These are phyloP conservation scores for Eremomyces bilateralis DNA, from an alignment of 495 filamentous ascomycete species.

Conservation along the genomic window DNA sequence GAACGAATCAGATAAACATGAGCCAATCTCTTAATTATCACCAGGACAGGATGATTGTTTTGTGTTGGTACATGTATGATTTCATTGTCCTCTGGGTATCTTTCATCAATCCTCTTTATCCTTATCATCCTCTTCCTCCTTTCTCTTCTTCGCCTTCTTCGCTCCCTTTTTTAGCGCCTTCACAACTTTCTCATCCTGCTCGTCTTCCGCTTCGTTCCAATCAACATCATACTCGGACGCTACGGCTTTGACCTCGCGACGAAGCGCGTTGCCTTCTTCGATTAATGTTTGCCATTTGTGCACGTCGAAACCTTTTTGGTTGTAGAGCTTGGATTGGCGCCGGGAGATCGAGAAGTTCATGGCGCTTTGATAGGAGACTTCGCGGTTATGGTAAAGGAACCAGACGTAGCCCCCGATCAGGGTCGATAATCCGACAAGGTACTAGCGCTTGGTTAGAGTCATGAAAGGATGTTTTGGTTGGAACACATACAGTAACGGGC, in stretches of 20 bases:
- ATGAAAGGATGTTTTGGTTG: background rate
- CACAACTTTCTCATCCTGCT: constrained; percentile 50
- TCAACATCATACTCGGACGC: constrained; percentile 85
- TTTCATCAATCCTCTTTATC: constrained; percentile 14
- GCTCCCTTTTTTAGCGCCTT: constrained; percentile 44
- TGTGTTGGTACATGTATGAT: constrained; percentile 14
- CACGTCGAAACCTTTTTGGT: constrained; percentile 49
- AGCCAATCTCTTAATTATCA: no score
- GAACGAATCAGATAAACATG: no score
- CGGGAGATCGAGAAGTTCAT: constrained; percentile 67
- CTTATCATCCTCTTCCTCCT: constrained; percentile 19
- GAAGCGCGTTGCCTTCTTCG: constrained; percentile 58
- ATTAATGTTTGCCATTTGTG: constrained; percentile 56
- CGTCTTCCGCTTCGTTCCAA: constrained; percentile 69
- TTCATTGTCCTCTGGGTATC: constrained; percentile 24
- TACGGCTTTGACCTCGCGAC: constrained; percentile 60
- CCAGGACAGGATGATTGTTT: no score
- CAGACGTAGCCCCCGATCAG: constrained; percentile 81
- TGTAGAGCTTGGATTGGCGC: constrained; percentile 58
- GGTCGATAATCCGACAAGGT: constrained; percentile 60
- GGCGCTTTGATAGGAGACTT: constrained; percentile 65
- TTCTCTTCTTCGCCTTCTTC: no score
- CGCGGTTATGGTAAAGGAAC: constrained; percentile 84
- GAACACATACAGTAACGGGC: constrained; percentile 39
- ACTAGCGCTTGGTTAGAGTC: constrained; percentile 15